These are phyloP conservation scores for Guadua angustifolia DNA, from an alignment of 176 grass and related monocot species.

Conservation along the genomic window DNA sequence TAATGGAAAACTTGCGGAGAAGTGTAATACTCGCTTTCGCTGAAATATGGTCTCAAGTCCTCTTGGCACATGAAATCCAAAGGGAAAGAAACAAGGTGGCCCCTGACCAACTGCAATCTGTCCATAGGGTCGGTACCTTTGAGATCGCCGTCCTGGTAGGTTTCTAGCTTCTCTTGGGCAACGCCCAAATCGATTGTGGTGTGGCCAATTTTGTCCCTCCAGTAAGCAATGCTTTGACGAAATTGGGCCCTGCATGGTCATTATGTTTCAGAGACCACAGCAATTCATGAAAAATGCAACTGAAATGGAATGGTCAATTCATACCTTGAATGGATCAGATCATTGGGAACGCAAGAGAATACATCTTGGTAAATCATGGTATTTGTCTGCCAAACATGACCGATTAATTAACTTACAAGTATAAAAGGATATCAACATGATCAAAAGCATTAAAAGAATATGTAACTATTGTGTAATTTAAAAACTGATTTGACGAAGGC, in stretches of 20 bases:
- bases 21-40: constrained; percentile 93
- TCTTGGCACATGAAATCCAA: constrained; percentile 96
- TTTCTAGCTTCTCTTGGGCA: constrained; percentile 73
- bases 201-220: constrained; percentile 85
- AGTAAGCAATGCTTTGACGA: constrained; percentile 60
- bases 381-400: constrained; percentile 67
- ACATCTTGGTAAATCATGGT: constrained; percentile 93
- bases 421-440: too few species aligned
- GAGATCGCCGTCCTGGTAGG: constrained; percentile 8
- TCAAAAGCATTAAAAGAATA: too few species aligned
- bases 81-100: constrained; percentile 91
- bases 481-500: too few species aligned
- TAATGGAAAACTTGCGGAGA: constrained; percentile 98
- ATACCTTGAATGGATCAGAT: constrained; percentile 95
- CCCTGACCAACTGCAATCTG: constrained; percentile 68
- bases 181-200: constrained; percentile 88
- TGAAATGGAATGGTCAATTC: constrained; percentile 31
- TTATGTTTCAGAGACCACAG: constrained; percentile 35
- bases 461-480: too few species aligned
- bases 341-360: constrained; percentile 92
- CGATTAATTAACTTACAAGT: not conserved
- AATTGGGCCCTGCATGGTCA: constrained; percentile 49
- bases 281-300: constrained; percentile 1
- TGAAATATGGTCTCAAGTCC: constrained; percentile 92
- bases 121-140: constrained; percentile 56